Evolutionary conservation across 2,329 filamentous ascomycete genomes (phyloP), one percentile per base, ranked within the genome.

Genomic region (Lecanosticta acicola): DNA sequence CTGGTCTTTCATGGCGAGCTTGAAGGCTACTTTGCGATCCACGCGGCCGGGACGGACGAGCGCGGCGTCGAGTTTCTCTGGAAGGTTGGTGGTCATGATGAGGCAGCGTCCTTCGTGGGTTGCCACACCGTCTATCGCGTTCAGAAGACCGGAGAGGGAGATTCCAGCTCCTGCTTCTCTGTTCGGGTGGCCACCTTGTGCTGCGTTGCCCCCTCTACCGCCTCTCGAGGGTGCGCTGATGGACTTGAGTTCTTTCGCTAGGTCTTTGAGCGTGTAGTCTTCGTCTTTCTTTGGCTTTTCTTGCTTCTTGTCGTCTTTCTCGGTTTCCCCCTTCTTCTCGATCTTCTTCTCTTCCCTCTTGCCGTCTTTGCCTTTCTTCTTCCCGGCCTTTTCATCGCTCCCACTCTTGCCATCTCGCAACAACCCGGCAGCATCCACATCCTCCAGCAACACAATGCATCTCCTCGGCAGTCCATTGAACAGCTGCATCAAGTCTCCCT

Each of bases 71-170:
- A 91, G 76, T 11, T 78, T 74, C 56, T 90, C 81, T 2, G 83
- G 83, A 49, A 80, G 77, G 66, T 91, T 93, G 24, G 84, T 88
- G 0, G 86, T 90, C 83, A 90, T 88, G 68, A 91, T 82, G 14
- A 91, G 75, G 10, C 91, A 78, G 37, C 85, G 78, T 19, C 85
- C 86, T 67, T 91, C 86, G 57, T 87, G 84, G 2, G 81, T 85
- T 1, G 84, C 84, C 1, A 89, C 85, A 44, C 87, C 85, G 59
- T 94, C 87, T 33, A 94, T 87, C 47, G 84, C 84, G 65, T 94
- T 94, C 41, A 94, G 75, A 1, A 94, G 74, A 0, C 86, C 86
- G 0, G 85, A 87, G 2, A 93, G 74, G 1, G 84, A 86, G 36
- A 93, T 87, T n/a, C 75, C 67, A 11, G 83, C 86, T 3, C 51